Evolutionary conservation across 371 early-diverging fungal genomes (phyloP).

Genomic region (Mortierella sp.): DNA sequence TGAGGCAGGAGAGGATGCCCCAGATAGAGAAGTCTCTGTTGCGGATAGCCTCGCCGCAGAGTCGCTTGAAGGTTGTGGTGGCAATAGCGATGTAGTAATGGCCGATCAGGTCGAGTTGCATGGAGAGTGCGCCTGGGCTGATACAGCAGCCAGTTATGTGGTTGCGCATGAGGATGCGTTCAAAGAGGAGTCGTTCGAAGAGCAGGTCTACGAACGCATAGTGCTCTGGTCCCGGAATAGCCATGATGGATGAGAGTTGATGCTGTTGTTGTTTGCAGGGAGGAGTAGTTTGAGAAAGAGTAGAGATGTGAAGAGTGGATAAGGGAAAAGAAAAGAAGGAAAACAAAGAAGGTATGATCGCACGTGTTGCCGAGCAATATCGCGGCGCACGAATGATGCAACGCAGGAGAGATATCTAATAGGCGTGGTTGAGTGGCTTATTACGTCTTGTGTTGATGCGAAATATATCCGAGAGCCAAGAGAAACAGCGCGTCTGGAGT

Average conservation of each 20-base stretch:
- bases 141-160: slow-evolving; percentile 7
- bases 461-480: no score
- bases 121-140: slow-evolving; percentile 8
- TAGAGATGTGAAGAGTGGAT: no score
- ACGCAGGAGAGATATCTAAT: no score
- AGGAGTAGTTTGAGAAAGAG: no score
- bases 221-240: slow-evolving; percentile 4
- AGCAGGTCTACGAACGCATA: slow-evolving; percentile 17
- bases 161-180: not conserved
- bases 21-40: not conserved
- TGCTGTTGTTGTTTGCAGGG: not conserved
- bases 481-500: no score
- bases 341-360: no score
- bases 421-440: no score
- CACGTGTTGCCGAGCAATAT: no score
- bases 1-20: not conserved
- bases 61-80: not conserved
- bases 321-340: no score
- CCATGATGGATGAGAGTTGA: not conserved
- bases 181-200: slow-evolving; percentile 23
- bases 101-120: slow-evolving; percentile 14
- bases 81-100: slow-evolving; percentile 7
- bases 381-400: no score
- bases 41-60: slow-evolving; percentile 2
- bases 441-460: no score